Conservation (phyloP, 2,329 filamentous ascomycete genomes). For the Ophiocordyceps polyrhachis-furcata region DNA sequence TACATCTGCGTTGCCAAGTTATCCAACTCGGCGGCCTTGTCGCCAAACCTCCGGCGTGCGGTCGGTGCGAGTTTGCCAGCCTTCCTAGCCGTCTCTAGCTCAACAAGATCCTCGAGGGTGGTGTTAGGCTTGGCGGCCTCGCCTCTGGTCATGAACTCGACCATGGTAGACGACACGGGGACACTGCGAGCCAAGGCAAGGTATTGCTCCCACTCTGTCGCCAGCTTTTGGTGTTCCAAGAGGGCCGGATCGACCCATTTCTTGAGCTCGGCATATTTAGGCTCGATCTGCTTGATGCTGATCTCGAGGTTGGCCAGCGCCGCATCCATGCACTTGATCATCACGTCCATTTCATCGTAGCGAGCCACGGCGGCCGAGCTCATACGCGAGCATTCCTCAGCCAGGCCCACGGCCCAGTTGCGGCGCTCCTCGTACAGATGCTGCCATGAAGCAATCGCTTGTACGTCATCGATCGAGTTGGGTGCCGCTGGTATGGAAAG, state of each 20-base stretch:
- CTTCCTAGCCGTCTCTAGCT: constrained; percentile 51
- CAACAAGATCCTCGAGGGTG: constrained; percentile 58
- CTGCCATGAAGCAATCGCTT: constrained; percentile 74
- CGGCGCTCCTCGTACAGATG: constrained; percentile 65
- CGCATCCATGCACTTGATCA: constrained; percentile 63
- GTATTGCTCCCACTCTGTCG: constrained; percentile 49
- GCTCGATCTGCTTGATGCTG: constrained; percentile 52
- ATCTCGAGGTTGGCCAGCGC: constrained; percentile 71
- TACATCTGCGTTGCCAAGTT: constrained; percentile 40
- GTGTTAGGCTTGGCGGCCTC: constrained; percentile 27
- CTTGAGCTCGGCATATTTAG: constrained; percentile 51
- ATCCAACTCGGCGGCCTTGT: constrained; percentile 41
- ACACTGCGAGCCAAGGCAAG: constrained; percentile 45
- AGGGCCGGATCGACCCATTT: constrained; percentile 51
- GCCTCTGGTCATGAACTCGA: constrained; percentile 39
- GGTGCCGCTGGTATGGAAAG: constrained; percentile 49
- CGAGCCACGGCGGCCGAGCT: constrained; percentile 42
- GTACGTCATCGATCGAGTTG: constrained; percentile 65
- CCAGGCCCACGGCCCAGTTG: constrained; percentile 56
- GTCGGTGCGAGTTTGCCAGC: constrained; percentile 47
- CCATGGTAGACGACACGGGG: constrained; percentile 46
- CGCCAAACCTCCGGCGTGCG: constrained; percentile 39
- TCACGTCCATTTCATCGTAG: constrained; percentile 55
- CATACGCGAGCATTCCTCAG: constrained; percentile 50
- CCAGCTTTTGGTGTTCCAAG: constrained; percentile 45